These are phyloP conservation scores for Colletotrichum sp. DNA, from an alignment of 2,329 filamentous ascomycete species.

Conservation along the genomic window DNA sequence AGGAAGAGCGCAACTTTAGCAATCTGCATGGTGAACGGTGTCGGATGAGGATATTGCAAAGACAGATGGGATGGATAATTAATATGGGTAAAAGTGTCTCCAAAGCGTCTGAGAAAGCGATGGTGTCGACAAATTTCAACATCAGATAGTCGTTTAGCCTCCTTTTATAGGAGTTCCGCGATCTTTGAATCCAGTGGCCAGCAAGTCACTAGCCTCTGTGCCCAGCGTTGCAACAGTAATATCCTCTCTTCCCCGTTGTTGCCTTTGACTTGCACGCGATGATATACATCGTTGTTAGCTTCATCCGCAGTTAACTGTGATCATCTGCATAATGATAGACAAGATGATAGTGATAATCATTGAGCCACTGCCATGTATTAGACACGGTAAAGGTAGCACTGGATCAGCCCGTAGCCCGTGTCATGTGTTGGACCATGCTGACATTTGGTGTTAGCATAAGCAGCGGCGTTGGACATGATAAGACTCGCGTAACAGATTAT, in stretches of 20 bases:
- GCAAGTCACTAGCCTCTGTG: rapidly evolving
- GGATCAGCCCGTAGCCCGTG: background rate
- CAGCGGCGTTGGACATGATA: rapidly evolving
- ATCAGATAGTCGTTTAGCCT: background rate
- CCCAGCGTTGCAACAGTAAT: rapidly evolving
- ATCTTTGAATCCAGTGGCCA: rapidly evolving
- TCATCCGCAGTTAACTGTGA: rapidly evolving
- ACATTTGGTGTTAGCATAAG: background rate
- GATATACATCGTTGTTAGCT: background rate
- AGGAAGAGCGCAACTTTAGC: background rate
- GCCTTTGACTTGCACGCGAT: background rate
- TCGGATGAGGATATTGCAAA: rapidly evolving
- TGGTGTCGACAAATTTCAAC: background rate
- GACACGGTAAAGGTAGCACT: background rate
- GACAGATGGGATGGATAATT: background rate
- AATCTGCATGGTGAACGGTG: background rate
- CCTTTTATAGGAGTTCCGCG: rapidly evolving
- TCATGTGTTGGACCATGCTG: background rate
- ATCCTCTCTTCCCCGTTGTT: background rate
- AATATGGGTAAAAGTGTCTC: rapidly evolving
- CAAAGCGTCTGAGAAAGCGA: background rate
- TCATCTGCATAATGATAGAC: rapidly evolving
- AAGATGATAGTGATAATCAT: rapidly evolving
- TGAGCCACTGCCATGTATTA: rapidly evolving
- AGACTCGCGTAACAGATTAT: rapidly evolving